Base-by-base conservation (phyloP, 2,329 filamentous ascomycete genomes). In the Harringtonia aguacate region DNA sequence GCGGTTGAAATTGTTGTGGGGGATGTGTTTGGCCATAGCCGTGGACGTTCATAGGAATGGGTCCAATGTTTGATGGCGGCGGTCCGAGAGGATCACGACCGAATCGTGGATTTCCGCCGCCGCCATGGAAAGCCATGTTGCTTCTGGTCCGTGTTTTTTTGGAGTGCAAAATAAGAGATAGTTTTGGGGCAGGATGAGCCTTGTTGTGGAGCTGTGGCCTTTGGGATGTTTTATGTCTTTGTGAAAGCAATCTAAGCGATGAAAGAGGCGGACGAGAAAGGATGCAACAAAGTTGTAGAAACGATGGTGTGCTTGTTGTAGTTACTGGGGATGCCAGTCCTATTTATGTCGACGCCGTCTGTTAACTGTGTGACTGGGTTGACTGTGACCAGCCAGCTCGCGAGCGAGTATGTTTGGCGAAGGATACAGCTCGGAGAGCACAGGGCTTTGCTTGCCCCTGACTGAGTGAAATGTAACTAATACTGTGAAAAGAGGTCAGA, bases 101-200 rank as follows among this genome's bases (percentile, higher is more conserved):
- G 42, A 48, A 56, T 10, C 50, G 42, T 3, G 53, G 51, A 29
- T 56, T 56, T 21, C 47, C 50, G 3, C 52, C 52, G 9, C 39
- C 37, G 15, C 29, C 28, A 36, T 33, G 40, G 37, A 37, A 50
- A 7, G 52, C 39, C 50, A 51, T 51, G 20, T 24, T 35, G 33
- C 17, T 41, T 28, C n/a, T 12, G 21, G n/a, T 39, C 8, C 6
- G 7, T 34, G 29, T 14, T 36, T 30, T 17, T 43, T n/a, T n/a
- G n/a, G n/a, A n/a, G n/a, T n/a, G n/a, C n/a, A n/a, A n/a, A n/a
- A n/a, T n/a, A n/a, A n/a, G n/a, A n/a, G n/a, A n/a, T n/a, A n/a
- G n/a, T n/a, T n/a, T n/a, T n/a, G n/a, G n/a, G n/a, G n/a, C n/a
- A n/a, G n/a, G n/a, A n/a, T n/a, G n/a, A n/a, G n/a, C n/a, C n/a